Evolutionary conservation across 306 rosid genomes (phyloP), one percentile per base, ranked within the genome.

Genomic region (Myrica gale): DNA sequence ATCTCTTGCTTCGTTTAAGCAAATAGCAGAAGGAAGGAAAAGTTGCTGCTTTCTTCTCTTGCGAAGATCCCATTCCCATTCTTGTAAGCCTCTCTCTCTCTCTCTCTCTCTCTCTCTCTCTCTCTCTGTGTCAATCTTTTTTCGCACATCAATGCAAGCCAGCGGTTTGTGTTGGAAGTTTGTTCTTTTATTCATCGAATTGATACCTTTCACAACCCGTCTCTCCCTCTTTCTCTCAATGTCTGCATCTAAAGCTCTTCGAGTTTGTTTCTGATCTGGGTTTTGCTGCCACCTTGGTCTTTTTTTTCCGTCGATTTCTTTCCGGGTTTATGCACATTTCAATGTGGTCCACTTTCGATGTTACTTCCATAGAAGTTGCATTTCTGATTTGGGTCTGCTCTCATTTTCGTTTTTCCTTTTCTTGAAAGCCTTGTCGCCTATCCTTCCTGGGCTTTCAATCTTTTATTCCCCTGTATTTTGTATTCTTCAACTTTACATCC

Each of bases 1-100:
- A 88, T 86, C 88, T 86, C 84, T 88, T 86, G 89, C 89, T 84
- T 87, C 86, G 73, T 84, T 82, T 72, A 51, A 75, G 53, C 56
- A 81, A 74, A 60, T 39, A 56, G 51, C 26, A n/a, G 70, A 65
- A 75, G 46, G 57, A 75, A 78, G 83, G 74, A 52, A 77, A 45
- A 46, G 66, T 78, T 80, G 80, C 53, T 75, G 68, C 85, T 82
- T 86, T 76, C 88, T 81, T 83, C 83, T 74, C 53, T 70, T 47
- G 43, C 65, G 79, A 77, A 80, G 74, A 85, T 81, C 80, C 84
- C 79, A 77, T 79, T 83, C 50, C 74, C 78, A 61, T 83, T 66
- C 74, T 71, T 53, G 84, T 77, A 80, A 87, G 87, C 26, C 26
- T 76, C 63, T 56, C 48, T 62, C 23, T 75, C 45, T 73, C 74